Percentiles rank a stretch among this genome's conserved stretches.
phyloP scores from a whole-genome alignment of 2,329 filamentous ascomycete genomes.

The Hyphodiscus sp. region DNA sequence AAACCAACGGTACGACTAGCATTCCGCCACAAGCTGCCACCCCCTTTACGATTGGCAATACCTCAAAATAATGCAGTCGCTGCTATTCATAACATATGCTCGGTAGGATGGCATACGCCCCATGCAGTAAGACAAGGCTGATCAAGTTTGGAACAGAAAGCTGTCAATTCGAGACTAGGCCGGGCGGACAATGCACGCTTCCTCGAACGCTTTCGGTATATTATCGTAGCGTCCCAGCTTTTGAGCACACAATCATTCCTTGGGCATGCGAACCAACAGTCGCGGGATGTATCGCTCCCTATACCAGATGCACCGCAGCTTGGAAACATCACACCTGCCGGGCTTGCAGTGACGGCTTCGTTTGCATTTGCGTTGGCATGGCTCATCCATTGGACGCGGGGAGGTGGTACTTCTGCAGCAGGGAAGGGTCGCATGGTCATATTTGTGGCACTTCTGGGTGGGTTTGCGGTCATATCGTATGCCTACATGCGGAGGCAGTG shows the following conservation, averaged over 20 bases:
- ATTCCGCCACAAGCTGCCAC: constrained; percentile 44
- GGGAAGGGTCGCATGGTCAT: constrained; percentile 51
- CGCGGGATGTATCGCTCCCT: constrained; percentile 14
- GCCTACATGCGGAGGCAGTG: constrained; percentile 72
- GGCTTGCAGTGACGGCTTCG: constrained; percentile 58
- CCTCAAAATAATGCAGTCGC: constrained; percentile 36
- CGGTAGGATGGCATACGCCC: constrained; percentile 35
- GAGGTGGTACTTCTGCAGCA: constrained; percentile 42
- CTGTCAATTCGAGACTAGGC: constrained; percentile 65
- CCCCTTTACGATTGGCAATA: constrained; percentile 38
- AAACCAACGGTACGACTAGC: constrained; percentile 47
- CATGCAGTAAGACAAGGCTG: neutral
- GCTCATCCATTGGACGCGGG: constrained; percentile 64
- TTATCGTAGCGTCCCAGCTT: constrained; percentile 85
- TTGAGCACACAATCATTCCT: constrained; percentile 62
- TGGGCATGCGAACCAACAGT: constrained; percentile 30
- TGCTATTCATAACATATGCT: constrained; percentile 44
- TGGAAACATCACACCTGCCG: constrained; percentile 50
- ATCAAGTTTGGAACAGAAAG: constrained; percentile 44
- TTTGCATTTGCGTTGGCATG: constrained; percentile 52
- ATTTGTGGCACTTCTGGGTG: constrained; percentile 38
- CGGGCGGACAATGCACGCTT: constrained; percentile 77
- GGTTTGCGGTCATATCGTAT: constrained; percentile 55
- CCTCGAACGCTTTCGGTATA: constrained; percentile 87
- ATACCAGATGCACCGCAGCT: constrained; percentile 18